Evolutionary conservation across 1,284 basidiomycete genomes (phyloP), one percentile per base, ranked within the genome.

Genomic region (Inonotus hispidus): DNA sequence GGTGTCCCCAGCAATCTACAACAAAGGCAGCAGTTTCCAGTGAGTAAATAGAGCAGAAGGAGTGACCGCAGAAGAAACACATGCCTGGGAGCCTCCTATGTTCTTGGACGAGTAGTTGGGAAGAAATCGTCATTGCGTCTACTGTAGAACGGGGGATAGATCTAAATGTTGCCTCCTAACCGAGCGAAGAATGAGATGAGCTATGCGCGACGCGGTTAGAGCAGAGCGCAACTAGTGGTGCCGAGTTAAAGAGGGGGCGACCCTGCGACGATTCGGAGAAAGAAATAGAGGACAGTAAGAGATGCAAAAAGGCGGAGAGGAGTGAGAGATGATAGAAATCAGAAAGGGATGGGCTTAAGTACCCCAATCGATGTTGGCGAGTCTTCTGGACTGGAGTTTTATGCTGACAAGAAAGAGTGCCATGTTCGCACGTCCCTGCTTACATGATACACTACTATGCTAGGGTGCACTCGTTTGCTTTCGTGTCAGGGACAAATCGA

Each of bases 1-100:
- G 88, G 73, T 97, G 94, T 64, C 94, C 94, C 93, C 93, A 96
- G 73, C 94, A 95, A 68, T 93, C 90, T 79, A 71, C 53, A 54
- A 21, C n/a, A 56, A 5, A 21, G 35, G 25, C 14, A 52, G 16
- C 14, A 35, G 41, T 56, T 4, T 13, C 8, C 3, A 3, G 25
- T 19, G 8, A 37, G 56, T 45, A 25, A 23, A 8, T 32, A 23
- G 23, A 10, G 27, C 23, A 37, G 2, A 59, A 35, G 3, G 32
- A 11, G 16, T 32, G 21, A 35, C n/a, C 25, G 47, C 3, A 38
- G 13, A 23, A 45, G 10, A 53, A 50, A 41, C 11, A 56, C 61
- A 10, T 25, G 59, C 61, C 61, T 21, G 61, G 61, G 37, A 62
- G 61, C 27, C 57, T 45, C 16, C 57, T 35, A 19, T 56, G n/a